Evolutionary conservation across 305 asterid genomes (phyloP), one percentile per base, ranked within the genome.

Genomic region (Coffea humblotiana): DNA sequence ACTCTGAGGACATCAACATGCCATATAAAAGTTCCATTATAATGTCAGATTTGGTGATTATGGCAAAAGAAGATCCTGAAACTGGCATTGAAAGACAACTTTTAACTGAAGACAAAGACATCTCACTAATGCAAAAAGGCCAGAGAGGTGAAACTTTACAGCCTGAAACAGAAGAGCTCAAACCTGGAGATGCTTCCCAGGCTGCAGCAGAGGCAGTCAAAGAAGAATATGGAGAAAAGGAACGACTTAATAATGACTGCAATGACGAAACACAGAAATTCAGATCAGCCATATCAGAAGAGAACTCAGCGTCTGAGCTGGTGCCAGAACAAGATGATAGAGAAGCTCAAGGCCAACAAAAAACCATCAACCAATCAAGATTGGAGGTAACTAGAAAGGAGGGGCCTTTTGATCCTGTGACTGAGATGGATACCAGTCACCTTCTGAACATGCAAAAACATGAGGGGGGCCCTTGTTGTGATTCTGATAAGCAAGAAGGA

Each of bases 401-500:
- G 80, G 82, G 74, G 51, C 80, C 77, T 60, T 23, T 21, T 64
- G 40, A 52, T 66, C 67, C 49, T 60, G 63, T 52, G 72, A 78
- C 75, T 80, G 80, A 72, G 27, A 70, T 68, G 54, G 75, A 76
- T 52, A 52, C 23, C 72, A 79, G 68, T 49, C 72, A 18, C 71
- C 56, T 65, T 64, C 74, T 72, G 77, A 80, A 72, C 70, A 75
- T 65, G 74, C 81, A 82, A 75, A 80, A 82, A 74, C 76, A 16
- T 51, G 84, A 63, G 67, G 83, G 13, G 74, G 54, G 82, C 54
- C 52, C 78, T 70, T 56, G 40, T 5, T 73, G 83, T 79, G 79
- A 79, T 54, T 48, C 71, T 74, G 86, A 86, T 68, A 82, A 84
- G 77, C 85, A 83, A 56, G 84, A 67, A 72, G 78, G 56, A 40